These are phyloP conservation scores for Priceomyces castillae DNA, from an alignment of 805 yeast species.

Conservation along the genomic window DNA sequence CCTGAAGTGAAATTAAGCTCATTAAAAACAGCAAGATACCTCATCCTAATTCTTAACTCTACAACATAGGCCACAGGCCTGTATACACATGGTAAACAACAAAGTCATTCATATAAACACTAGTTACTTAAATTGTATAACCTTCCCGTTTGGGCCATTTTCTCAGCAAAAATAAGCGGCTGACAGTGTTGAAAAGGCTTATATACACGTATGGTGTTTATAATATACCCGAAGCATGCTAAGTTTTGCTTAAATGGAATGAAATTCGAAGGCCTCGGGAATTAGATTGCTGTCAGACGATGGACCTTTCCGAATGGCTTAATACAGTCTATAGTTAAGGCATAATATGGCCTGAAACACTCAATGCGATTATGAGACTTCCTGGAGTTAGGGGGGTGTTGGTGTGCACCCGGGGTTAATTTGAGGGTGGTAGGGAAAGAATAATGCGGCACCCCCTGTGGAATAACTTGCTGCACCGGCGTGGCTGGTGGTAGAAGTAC, in stretches of 20 bases:
- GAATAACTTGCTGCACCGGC: too few species aligned
- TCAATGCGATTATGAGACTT: too few species aligned
- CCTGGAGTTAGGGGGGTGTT: not conserved
- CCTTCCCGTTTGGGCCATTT: conserved; percentile 2
- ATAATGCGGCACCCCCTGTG: too few species aligned
- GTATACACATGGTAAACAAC: conserved; percentile 5
- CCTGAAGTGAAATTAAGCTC: conserved; percentile 3
- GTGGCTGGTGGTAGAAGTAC: too few species aligned
- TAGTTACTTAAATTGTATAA: conserved; percentile 2
- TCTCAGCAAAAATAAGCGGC: conserved; percentile 3
- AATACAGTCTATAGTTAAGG: too few species aligned
- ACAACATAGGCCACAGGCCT: conserved; percentile 1
- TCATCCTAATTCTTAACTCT: conserved; percentile 3
- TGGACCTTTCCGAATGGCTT: too few species aligned
- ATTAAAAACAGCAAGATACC: conserved; percentile 5
- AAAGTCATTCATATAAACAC: conserved; percentile 5
- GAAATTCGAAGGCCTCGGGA: not conserved
- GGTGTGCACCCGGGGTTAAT: not conserved
- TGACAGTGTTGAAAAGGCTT: not conserved
- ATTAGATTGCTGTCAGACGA: not conserved
- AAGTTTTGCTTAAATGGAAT: not conserved
- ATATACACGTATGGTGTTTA: conserved; percentile 1
- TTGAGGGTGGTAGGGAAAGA: not conserved
- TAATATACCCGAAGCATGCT: conserved; percentile 3
- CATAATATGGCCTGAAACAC: too few species aligned